phyloP scores from a whole-genome alignment of 2,329 filamentous ascomycete species.

The Talaromyces sp. region DNA sequence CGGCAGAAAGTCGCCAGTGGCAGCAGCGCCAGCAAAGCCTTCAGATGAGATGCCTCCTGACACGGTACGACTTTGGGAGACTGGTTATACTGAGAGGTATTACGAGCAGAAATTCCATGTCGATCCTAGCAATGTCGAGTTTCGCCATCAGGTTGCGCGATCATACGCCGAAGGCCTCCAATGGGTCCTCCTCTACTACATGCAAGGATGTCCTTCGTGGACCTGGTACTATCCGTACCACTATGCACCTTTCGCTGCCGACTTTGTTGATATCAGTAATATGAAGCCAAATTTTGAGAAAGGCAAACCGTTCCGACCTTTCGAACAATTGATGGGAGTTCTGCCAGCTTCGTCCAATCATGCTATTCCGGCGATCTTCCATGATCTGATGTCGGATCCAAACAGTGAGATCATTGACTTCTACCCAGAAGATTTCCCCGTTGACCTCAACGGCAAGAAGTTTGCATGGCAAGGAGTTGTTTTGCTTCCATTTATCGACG shows the following conservation, averaged over 20 bases:
- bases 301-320: conserved; percentile 81
- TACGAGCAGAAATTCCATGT: conserved; percentile 96
- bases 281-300: conserved; percentile 79
- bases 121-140: conserved; percentile 73
- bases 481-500: conserved; percentile 92
- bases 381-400: conserved; percentile 80
- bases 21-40: conserved; percentile 46
- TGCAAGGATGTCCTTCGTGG: conserved; percentile 97
- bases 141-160: conserved; percentile 81
- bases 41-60: conserved; percentile 67
- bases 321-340: conserved; percentile 98
- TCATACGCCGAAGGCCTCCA: conserved; percentile 93
- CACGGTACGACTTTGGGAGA: conserved; percentile 87
- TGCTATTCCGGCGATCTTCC: conserved; percentile 82
- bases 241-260: conserved; percentile 93
- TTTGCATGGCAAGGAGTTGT: conserved; percentile 97
- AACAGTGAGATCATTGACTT: conserved; percentile 95
- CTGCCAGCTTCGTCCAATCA: conserved; percentile 90
- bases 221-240: conserved; percentile 99
- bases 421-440: conserved; percentile 88
- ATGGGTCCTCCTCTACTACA: conserved; percentile 96
- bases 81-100: conserved; percentile 91
- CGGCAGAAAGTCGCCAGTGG: conserved; percentile 49
- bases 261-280: conserved; percentile 79
- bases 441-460: conserved; percentile 96